Evolutionary conservation across 495 filamentous ascomycete genomes (phyloP), one percentile per base, ranked within the genome.

Genomic region (Bacidia rubella): DNA sequence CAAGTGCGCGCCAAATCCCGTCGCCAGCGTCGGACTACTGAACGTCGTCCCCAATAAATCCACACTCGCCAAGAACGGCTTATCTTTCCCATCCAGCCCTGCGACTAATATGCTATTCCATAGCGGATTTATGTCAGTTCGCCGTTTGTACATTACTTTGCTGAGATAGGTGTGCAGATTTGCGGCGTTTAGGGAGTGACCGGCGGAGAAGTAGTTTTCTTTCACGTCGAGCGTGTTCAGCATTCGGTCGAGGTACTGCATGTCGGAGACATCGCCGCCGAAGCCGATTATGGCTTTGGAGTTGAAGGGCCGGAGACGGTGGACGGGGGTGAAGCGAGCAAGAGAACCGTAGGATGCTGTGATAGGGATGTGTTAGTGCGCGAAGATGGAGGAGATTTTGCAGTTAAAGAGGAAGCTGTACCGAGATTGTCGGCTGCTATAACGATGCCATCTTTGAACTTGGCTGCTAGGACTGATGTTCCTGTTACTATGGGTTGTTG

Each of bases 391-490:
- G 29, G 32, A 38, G 29, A n/a, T 5, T 35, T 22, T 32, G 4
- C 11, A 42, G 38, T 39, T 26, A 24, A 46, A 43, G 32, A 41
- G 43, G 38, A 57, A 27, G 21, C 22, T 22, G 4, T 74, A 95
- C 90, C 90, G 52, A 98, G 72, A 70, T 97, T 97, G 69, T 98
- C 92, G 55, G 93, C 87, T 49, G 89, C 92, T 65, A 98, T 89
- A 56, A 89, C 90, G 49, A 97, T 88, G 65, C 92, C 92, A 60
- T 90, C 87, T 61, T 87, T 90, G 72, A 86, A 98, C 73, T 96
- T 96, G 49, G 95, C 75, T 44, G 81, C 92, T 45, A 98, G 67
- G 19, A 98, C 93, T 22, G 90, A 96, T 20, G 92, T 96, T 65
- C 92, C 92, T 42, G 92, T 98, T 46, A 97, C 92, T 53, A 93